Evolutionary conservation across 768 basidiomycete genomes (phyloP), one percentile per base, ranked within the genome.

Genomic region (Podaxis mareebaensis): DNA sequence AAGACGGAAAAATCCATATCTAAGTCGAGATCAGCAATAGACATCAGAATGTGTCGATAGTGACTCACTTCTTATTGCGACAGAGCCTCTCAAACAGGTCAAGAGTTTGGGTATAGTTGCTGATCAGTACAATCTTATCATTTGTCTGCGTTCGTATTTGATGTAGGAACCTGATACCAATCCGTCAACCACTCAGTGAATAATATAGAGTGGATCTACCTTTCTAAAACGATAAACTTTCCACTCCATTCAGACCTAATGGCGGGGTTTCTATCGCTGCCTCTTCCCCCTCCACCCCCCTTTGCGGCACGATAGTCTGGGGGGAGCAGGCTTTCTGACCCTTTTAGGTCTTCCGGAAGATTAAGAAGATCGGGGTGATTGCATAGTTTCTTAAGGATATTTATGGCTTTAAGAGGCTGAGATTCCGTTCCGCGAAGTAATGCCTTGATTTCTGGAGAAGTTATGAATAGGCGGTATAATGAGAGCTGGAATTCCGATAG

Each of bases 91-190:
- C 95, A 68, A 98, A 96, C 10, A 96, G 76, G 73, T 97, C 95
- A 2, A 98, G 81, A 0, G 95, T 98, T 74, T 96, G 94, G 4
- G 95, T 98, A 71, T 96, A 96, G 73, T 98, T 98, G 72, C 94
- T 96, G 72, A 98, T 97, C 48, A 98, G 78, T 15, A 98, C 95
- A 63, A 97, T 96, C 79, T 98, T 98, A 79, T 98, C 95, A 60
- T 82, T 91, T 15, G 92, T 96, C 63, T 89, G 83, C 11, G 85
- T 88, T 60, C 83, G 84, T 49, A 98, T 88, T 30, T 89, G 90
- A 70, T 93, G 89, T 46, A 97, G 76, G 74, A 97, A 95, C 70
- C 95, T 95, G 63, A 13, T 26, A 24, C 0, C 8, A 26, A 52
- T n/a, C 30, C 33, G 67, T 44, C 51, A 53, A 28, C 36, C 13